Evolutionary conservation across 192 early-diverging fungal species (phyloP), one percentile per base, ranked within the genome.

Genomic region (Podochytrium sp.): DNA sequence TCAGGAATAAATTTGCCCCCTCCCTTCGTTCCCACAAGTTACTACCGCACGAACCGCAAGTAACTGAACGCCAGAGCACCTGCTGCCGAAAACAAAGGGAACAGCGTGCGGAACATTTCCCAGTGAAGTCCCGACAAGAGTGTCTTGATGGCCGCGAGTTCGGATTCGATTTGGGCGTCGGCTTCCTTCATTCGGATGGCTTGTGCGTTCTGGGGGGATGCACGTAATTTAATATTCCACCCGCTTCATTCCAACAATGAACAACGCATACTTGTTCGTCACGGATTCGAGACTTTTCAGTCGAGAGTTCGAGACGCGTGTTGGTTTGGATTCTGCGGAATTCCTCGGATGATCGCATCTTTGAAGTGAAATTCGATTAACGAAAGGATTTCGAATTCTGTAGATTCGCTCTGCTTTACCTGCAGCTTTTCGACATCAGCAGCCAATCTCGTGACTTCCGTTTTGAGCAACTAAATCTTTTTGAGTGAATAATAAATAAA

Each of bases 101-200:
- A 85, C 23, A 85, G 73, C 18, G 81, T 81, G 70, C 76, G 79
- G 76, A 85, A 83, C 55, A 85, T 64, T 2, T 85, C 84, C 84
- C 84, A 90, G 73, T 95, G 95, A 75, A 96, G 93, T 18, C 91
- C 91, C 81, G 95, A 92, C 91, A 96, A 93, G 72, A 92, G 89
- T 23, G 89, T 94, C 38, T 91, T 84, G 51, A 96, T 76, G 1
- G 82, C 85, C 16, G 90, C 87, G 56, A 98, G 91, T 75, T 98
- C 96, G 43, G 90, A 84, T 75, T 98, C 96, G 69, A 98, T 95
- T 61, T 88, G 87, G 6, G 93, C 86, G 62, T 94, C 93, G 0
- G 94, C 92, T 68, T 95, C 94, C 49, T 90, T 88, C 39, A 98
- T 91, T 69, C 90, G 91, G 32, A 95, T 81, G 75, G 95, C 93